A percentile compares a stretch with the other conserved stretches of the same genome.
Conservation (phyloP, 768 basidiomycete species). For the Phanerodontia chrysosporium region DNA sequence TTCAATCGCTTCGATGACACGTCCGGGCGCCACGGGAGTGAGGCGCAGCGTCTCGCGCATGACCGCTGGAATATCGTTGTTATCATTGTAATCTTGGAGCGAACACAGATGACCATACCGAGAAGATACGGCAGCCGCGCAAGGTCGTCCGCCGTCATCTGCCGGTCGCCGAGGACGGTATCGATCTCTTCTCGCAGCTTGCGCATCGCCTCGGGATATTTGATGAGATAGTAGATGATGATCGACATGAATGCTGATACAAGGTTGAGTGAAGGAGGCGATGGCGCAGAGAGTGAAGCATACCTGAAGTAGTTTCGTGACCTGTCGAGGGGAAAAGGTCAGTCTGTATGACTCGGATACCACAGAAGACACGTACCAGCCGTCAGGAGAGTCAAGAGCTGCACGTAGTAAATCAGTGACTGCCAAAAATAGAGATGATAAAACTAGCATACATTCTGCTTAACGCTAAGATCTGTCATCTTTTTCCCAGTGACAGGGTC, state of each 20-base stretch:
- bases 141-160: slow-evolving; percentile 37
- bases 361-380: slow-evolving; percentile 31
- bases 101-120: slow-evolving; percentile 22
- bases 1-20: slow-evolving; percentile 28
- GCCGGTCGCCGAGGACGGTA: slow-evolving; percentile 36
- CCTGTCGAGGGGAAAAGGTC: slow-evolving; percentile 14
- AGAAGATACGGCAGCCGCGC: slow-evolving; percentile 40
- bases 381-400: slow-evolving; percentile 47
- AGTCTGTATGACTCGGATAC: background rate
- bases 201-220: slow-evolving; percentile 37
- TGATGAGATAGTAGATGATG: slow-evolving; percentile 41
- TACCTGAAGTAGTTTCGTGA: slow-evolving; percentile 36
- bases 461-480: slow-evolving; percentile 38
- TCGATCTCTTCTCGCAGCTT: slow-evolving; percentile 49
- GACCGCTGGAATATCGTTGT: slow-evolving; percentile 24
- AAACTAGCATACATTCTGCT: slow-evolving; percentile 32
- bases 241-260: slow-evolving; percentile 34
- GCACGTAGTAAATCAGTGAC: background rate
- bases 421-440: background rate
- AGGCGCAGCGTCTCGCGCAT: slow-evolving; percentile 34
- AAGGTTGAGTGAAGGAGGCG: slow-evolving; percentile 1
- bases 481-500: slow-evolving; percentile 41
- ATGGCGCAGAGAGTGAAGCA: too few relatives aligned
- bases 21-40: slow-evolving; percentile 31
- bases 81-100: background rate